phyloP scores from a whole-genome alignment of 352 stramenopile genomes.

The Pythium vanterpoolii region DNA sequence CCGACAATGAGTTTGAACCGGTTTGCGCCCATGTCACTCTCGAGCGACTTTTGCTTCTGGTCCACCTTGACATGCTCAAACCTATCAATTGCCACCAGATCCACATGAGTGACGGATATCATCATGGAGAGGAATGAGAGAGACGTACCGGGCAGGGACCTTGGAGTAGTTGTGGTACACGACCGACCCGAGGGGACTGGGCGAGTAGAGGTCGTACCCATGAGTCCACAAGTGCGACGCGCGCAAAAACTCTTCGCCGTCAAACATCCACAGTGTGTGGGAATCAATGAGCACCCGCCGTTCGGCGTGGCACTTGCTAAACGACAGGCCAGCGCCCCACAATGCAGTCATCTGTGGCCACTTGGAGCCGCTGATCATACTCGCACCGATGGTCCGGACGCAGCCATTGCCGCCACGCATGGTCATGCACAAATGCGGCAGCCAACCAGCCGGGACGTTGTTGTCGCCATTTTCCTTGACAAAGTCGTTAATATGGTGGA shows the following conservation, averaged over 20 bases:
- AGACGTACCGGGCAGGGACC: conserved; percentile 29
- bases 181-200: conserved; percentile 31
- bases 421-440: conserved; percentile 75
- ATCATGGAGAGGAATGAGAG: neutral
- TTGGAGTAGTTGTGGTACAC: conserved; percentile 51
- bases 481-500: conserved; percentile 84
- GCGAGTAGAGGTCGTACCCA: conserved; percentile 40
- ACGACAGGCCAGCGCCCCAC: conserved; percentile 81
- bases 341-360: conserved; percentile 69
- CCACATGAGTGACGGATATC: neutral
- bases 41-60: conserved; percentile 23
- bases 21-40: conserved; percentile 32
- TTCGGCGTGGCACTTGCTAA: conserved; percentile 84
- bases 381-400: conserved; percentile 75
- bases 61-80: conserved; percentile 40
- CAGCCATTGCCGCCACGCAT: conserved; percentile 59
- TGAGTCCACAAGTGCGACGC: conserved; percentile 37
- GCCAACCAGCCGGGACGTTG: conserved; percentile 49
- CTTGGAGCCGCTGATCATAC: conserved; percentile 75
- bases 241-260: conserved; percentile 40
- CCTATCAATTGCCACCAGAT: neutral
- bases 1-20: conserved; percentile 35
- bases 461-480: conserved; percentile 68
- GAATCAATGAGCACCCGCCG: conserved; percentile 70
- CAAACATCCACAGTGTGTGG: conserved; percentile 64